Evolutionary conservation across 345 rosid genomes (phyloP).

Genomic region (Limnanthes douglasii): DNA sequence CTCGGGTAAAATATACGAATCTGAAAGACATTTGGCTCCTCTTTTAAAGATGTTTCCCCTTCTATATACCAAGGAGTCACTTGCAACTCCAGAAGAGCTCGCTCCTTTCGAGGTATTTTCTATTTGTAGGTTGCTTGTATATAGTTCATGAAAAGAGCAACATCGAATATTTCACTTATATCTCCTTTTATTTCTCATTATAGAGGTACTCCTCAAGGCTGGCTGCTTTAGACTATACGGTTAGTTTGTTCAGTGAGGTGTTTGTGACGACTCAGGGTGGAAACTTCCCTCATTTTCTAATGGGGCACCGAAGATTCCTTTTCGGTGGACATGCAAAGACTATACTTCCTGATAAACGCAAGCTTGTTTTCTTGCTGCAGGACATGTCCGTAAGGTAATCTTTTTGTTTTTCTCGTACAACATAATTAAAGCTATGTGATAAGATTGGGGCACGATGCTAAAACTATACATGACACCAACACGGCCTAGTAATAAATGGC

Average conservation of each 20-base stretch:
- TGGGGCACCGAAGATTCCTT: slow-evolving; percentile 91
- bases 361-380: slow-evolving; percentile 65
- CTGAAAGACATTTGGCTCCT: slow-evolving; percentile 58
- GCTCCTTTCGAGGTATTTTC: slow-evolving; percentile 56
- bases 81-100: slow-evolving; percentile 77
- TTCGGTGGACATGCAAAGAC: slow-evolving; percentile 85
- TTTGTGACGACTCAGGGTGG: slow-evolving; percentile 94
- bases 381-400: slow-evolving; percentile 60
- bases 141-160: neutral
- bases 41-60: slow-evolving; percentile 73
- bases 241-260: slow-evolving; percentile 81
- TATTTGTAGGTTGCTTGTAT: neutral
- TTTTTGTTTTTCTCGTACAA: too few species aligned
- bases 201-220: slow-evolving; percentile 85
- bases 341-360: slow-evolving; percentile 69
- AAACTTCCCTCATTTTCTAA: slow-evolving; percentile 88
- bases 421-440: too few species aligned
- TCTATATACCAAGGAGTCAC: slow-evolving; percentile 73
- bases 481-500: too few species aligned
- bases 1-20: slow-evolving; percentile 61
- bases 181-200: slow-evolving; percentile 7
- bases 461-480: too few species aligned
- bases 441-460: too few species aligned
- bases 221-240: slow-evolving; percentile 90
- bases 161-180: neutral